Base-by-base conservation (phyloP, 75 land plant genomes). In the Cryptomeria japonica region DNA sequence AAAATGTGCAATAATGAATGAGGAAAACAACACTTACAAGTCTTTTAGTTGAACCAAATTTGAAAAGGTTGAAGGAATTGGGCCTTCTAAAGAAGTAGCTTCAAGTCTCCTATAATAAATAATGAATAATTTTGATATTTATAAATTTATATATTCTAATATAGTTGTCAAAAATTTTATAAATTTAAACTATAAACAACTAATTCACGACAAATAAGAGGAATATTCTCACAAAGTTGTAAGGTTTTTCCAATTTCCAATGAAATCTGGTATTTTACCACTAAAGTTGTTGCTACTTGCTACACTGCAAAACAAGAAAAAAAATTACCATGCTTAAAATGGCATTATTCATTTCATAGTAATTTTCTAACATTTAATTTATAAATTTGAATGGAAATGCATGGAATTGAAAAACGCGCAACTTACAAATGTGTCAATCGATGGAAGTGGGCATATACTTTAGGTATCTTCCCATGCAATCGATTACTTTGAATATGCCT, bases 341-440 rank as follows among this genome's bases (percentile, higher is more conserved):
- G 1, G 12, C 75, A 72, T 0, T 10, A 64, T 22, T 1, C 2
- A 31, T 72, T 72, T 72, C 75, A 72, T 72, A 0, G 8, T 72
- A 31, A 7, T 72, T 8, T 72, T 31, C 36, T n/a, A 25, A 72
- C 7, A 9, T 41, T 13, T 13, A 51, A 51, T 9, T 51, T 51
- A 51, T 11, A 51, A 13, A 51, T 0, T 15, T 9, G 41, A 51
- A 32, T 12, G 32, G 19, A 14, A 13, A 46, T 16, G 70, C 1
- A 61, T 44, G n/a, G 0, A 56, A 49, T 88, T 56, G 18, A 79
- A 5, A 28, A 15, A 3, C 14, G 31, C 15, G 42, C 14, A 28
- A 86, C 96, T 95, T 89, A 97, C 99, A 97, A 90, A 70, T 87
- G 87, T 34, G 80, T 88, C 80, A 97, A 89, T 49, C 89, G 91